Percentiles rank a stretch among this genome's conserved stretches.
Conservation (phyloP, 768 basidiomycete species). For the Lentinula edodes region DNA sequence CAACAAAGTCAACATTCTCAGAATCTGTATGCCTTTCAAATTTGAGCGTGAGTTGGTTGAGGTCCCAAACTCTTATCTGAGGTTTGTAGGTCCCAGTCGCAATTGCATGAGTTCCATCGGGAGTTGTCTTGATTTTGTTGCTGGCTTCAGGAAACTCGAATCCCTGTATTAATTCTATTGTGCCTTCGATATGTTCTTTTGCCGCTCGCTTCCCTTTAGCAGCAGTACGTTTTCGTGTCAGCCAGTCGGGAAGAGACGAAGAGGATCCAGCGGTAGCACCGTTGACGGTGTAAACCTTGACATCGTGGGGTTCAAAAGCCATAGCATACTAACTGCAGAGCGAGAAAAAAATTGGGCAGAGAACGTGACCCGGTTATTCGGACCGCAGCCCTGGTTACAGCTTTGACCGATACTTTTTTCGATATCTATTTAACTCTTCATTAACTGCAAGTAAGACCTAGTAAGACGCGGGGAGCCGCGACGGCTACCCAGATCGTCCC, state of each 20-base stretch:
- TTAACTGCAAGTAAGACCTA: too few relatives aligned
- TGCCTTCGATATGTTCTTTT: slow-evolving; percentile 74
- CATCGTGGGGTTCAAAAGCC: slow-evolving; percentile 34
- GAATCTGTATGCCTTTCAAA: slow-evolving; percentile 95
- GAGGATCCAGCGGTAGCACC: slow-evolving; percentile 85
- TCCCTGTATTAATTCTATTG: slow-evolving; percentile 88
- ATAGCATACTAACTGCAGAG: slow-evolving; percentile 6
- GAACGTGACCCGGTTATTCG: neutral
- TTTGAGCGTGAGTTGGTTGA: slow-evolving; percentile 87
- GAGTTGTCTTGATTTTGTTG: slow-evolving; percentile 83
- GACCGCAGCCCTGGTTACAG: neutral
- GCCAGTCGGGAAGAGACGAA: slow-evolving; percentile 92
- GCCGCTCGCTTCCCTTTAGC: slow-evolving; percentile 61
- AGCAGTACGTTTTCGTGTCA: slow-evolving; percentile 62
- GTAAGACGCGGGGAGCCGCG: too few relatives aligned
- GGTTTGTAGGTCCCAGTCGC: slow-evolving; percentile 98
- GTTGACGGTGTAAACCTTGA: slow-evolving; percentile 95
- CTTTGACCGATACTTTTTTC: neutral
- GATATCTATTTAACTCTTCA: too few relatives aligned
- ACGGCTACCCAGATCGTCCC: too few relatives aligned
- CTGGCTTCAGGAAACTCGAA: slow-evolving; percentile 98
- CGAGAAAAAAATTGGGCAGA: neutral
- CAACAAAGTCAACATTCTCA: slow-evolving; percentile 97
- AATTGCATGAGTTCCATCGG: slow-evolving; percentile 88
- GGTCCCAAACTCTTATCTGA: slow-evolving; percentile 92